phyloP scores from a whole-genome alignment of 345 rosid species.

The Boechera divaricarpa region DNA sequence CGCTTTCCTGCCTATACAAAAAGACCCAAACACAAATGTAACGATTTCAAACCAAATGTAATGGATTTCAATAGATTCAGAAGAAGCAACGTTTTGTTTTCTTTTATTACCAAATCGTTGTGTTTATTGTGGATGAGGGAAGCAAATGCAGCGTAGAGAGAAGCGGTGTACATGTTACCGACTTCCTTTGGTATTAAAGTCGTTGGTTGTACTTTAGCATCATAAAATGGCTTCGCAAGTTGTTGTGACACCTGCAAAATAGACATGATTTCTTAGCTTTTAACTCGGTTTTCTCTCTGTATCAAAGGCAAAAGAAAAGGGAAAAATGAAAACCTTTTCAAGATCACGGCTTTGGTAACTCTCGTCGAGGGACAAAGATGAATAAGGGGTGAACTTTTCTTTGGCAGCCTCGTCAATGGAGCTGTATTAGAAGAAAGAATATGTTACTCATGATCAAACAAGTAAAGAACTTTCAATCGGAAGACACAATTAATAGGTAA shows the following conservation, averaged over 20 bases:
- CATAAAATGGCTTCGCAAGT: constrained; percentile 87
- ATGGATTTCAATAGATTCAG: constrained; percentile 15
- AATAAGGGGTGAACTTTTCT: constrained; percentile 83
- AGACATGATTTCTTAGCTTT: neutral
- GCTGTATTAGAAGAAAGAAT: constrained; percentile 48
- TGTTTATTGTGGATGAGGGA: constrained; percentile 88
- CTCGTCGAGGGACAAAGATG: constrained; percentile 74
- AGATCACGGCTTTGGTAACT: constrained; percentile 98
- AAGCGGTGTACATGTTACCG: constrained; percentile 99
- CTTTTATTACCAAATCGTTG: constrained; percentile 64
- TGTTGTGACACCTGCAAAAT: constrained; percentile 80
- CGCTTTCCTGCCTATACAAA: constrained; percentile 73
- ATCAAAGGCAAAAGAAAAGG: neutral
- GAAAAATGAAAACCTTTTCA: constrained; percentile 70
- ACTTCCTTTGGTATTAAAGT: constrained; percentile 94
- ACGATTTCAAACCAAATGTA: constrained; percentile 15
- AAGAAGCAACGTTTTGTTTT: neutral
- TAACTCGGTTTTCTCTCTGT: neutral
- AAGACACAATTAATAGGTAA: constrained; percentile 1
- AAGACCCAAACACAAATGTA: constrained; percentile 13
- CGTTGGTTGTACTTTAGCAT: constrained; percentile 82
- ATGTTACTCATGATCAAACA: constrained; percentile 6
- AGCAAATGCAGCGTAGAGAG: constrained; percentile 92
- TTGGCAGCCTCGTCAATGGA: constrained; percentile 76
- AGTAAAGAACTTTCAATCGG: constrained; percentile 1